These are phyloP conservation scores for Dioszegia crocea DNA, from an alignment of 768 basidiomycete genomes.

Conservation along the genomic window DNA sequence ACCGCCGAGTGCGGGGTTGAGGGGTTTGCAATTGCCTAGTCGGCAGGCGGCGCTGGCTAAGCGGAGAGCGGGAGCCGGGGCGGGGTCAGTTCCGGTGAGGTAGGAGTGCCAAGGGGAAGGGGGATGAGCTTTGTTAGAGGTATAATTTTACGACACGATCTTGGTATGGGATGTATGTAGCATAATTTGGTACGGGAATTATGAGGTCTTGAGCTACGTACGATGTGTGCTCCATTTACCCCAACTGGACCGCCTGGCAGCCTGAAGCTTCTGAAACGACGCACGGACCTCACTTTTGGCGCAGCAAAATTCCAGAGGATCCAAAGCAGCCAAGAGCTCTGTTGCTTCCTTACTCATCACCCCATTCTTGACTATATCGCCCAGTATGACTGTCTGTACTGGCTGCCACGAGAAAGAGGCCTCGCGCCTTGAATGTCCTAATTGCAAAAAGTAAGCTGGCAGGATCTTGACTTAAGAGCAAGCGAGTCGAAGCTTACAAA, in stretches of 20 bases:
- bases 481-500: background rate
- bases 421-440: slow-evolving; percentile 84
- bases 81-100: background rate
- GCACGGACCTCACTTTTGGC: background rate
- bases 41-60: slow-evolving; percentile 27
- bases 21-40: slow-evolving; percentile 33
- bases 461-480: background rate
- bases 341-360: background rate
- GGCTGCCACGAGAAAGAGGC: slow-evolving; percentile 68
- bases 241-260: background rate
- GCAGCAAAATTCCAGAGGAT: background rate
- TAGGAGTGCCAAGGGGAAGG: background rate
- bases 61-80: slow-evolving; percentile 7
- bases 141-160: background rate
- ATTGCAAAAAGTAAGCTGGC: slow-evolving; percentile 76
- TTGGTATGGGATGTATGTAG: no score
- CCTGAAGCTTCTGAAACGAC: background rate
- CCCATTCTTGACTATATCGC: background rate
- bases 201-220: no score
- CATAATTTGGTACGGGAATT: no score
- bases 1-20: slow-evolving; percentile 20
- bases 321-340: background rate
- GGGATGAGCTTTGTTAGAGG: background rate
- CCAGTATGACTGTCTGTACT: slow-evolving; percentile 40
- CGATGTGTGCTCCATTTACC: no score